Evolutionary conservation across 306 rosid genomes (phyloP), one percentile per base, ranked within the genome.

Genomic region (Vigna trinervia): DNA sequence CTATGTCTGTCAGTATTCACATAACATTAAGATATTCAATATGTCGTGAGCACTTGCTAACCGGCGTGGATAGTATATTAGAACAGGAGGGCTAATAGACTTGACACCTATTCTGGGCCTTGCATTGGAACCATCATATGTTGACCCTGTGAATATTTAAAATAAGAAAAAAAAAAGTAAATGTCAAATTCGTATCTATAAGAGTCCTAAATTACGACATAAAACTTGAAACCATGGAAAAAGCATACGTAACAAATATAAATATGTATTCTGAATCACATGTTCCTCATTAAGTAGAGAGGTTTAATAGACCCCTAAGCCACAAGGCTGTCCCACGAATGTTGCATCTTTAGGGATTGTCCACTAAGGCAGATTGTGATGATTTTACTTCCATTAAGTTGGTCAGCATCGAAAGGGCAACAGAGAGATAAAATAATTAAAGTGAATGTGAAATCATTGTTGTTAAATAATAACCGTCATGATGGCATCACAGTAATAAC

Each of bases 101-200:
- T 72, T 60, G 26, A 57, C n/a, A 36, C 63, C 88, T 86, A 89
- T 81, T 94, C 97, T 1, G 92, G 86, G 48, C 96, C 96, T 80
- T 86, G 97, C 98, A 92, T 89, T 45, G 95, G 98, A 75, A 88
- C 82, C 89, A 95, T 88, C 93, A 90, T 85, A 65, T 84, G 95
- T 71, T 86, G 98, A 77, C 82, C 89, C 93, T 89, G 97, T 13
- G 81, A 78, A 76, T 39, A 50, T 53, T 53, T 0, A 39, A 5
- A 54, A 46, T 8, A 36, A 39, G 13, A 45, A 73, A 26, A 26
- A 23, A 26, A 26, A 9, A 34, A 77, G 69, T 47, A 74, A 41
- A 12, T 59, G 41, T 66, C 60, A 71, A 32, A 79, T 17, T 62
- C 62, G 41, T 53, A 38, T 56, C 54, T 12, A 19, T 12, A 7